These are phyloP conservation scores for Daedaleopsis sinensis DNA, from an alignment of 768 basidiomycete species.

Conservation along the genomic window DNA sequence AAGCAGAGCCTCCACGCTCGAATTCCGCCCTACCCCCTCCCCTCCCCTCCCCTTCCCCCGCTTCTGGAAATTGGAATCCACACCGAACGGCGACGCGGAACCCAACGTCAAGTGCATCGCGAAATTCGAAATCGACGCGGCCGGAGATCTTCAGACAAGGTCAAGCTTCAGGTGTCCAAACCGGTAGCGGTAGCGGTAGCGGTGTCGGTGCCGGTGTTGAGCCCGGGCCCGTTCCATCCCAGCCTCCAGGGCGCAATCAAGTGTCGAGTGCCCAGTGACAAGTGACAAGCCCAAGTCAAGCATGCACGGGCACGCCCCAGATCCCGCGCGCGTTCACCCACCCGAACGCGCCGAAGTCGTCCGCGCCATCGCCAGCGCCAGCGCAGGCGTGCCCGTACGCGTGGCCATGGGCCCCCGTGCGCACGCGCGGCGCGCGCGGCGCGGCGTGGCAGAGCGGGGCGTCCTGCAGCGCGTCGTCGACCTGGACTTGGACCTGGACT, in stretches of 20 bases:
- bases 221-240: neutral
- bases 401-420: neutral
- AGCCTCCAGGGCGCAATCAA: too few species aligned
- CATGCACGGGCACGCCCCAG: conserved; percentile 11
- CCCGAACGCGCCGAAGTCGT: conserved; percentile 14
- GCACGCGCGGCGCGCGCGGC: neutral
- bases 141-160: too few species aligned
- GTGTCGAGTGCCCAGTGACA: neutral
- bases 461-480: conserved; percentile 13
- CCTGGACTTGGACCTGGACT: neutral
- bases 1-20: too few species aligned
- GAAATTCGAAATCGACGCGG: too few species aligned
- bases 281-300: neutral
- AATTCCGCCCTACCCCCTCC: too few species aligned
- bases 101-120: too few species aligned
- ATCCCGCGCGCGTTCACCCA: conserved; percentile 24
- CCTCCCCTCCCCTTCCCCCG: too few species aligned
- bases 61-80: too few species aligned
- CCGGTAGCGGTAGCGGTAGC: too few species aligned
- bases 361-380: neutral
- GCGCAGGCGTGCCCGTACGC: neutral
- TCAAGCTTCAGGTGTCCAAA: too few species aligned
- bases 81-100: too few species aligned
- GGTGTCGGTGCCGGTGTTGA: too few species aligned
- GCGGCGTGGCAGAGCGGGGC: conserved; percentile 5